These are phyloP conservation scores for Liriodendron chinense DNA, from an alignment of 164 flowering plant species.

Conservation along the genomic window DNA sequence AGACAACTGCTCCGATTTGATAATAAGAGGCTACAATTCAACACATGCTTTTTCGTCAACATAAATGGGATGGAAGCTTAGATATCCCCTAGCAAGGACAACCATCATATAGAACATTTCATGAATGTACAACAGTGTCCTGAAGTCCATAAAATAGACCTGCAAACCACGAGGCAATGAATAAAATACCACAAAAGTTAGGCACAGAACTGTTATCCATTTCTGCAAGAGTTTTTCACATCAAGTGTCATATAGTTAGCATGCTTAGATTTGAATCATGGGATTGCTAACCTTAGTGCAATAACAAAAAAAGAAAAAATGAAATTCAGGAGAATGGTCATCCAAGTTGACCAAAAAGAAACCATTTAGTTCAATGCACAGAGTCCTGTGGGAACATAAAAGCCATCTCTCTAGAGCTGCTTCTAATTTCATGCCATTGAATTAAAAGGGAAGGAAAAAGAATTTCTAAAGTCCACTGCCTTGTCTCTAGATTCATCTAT, in stretches of 20 bases:
- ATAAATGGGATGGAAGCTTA: not conserved
- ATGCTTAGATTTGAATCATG: not conserved
- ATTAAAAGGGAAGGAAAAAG: no score
- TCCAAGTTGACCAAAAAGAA: no score
- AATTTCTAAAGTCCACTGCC: no score
- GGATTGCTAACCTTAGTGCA: not conserved
- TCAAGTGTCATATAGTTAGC: no score
- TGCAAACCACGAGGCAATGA: not conserved
- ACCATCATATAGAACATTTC: no score
- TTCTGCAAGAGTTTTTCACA: not conserved
- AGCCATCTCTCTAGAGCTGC: no score
- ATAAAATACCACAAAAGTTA: not conserved
- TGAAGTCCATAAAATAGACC: not conserved
- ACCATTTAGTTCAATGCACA: no score
- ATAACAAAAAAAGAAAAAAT: no score
- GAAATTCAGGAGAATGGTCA: not conserved
- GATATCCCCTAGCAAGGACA: not conserved
- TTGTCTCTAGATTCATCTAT: no score
- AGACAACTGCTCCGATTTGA: conserved; percentile 3
- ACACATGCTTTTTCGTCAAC: not conserved
- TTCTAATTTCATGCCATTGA: no score
- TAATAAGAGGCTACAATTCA: not conserved
- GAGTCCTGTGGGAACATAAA: no score
- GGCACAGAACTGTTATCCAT: not conserved
- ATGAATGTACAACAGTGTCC: not conserved